phyloP scores from a whole-genome alignment of 148 eudicot species.

The Amaranthus hypochondriacus region DNA sequence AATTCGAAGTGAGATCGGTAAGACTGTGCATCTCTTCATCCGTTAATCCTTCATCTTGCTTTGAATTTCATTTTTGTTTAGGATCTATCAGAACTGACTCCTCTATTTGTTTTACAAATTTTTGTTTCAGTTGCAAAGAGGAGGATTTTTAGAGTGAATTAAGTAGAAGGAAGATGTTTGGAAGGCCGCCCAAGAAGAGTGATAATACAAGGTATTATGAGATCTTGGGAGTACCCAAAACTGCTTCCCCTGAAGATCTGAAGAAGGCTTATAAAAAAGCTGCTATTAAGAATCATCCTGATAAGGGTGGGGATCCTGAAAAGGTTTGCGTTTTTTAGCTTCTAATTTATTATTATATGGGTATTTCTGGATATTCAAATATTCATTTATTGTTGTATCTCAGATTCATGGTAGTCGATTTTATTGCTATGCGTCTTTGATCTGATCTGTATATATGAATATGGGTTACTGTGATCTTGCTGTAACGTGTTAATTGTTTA shows the following conservation, averaged over 20 bases:
- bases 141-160: neutral
- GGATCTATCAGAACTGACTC: too few species aligned
- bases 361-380: too few species aligned
- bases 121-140: neutral
- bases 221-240: constrained; percentile 42
- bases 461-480: too few species aligned
- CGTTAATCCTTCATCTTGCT: too few species aligned
- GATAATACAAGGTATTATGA: constrained; percentile 53
- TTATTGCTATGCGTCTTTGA: neutral
- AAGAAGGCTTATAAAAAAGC: constrained; percentile 64
- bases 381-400: too few species aligned
- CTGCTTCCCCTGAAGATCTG: constrained; percentile 49
- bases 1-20: too few species aligned
- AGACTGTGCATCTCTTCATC: too few species aligned
- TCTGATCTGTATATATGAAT: too few species aligned
- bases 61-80: too few species aligned
- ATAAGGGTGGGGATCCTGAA: constrained; percentile 80
- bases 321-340: constrained; percentile 25
- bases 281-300: constrained; percentile 68
- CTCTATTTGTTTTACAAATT: too few species aligned
- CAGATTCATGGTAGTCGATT: neutral
- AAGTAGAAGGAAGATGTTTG: constrained; percentile 42
- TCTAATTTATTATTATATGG: too few species aligned
- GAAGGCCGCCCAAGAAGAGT: constrained; percentile 59
- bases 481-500: too few species aligned